Evolutionary conservation across 2,329 filamentous ascomycete genomes (phyloP).

Genomic region (Colletotrichum neosansevieriae): DNA sequence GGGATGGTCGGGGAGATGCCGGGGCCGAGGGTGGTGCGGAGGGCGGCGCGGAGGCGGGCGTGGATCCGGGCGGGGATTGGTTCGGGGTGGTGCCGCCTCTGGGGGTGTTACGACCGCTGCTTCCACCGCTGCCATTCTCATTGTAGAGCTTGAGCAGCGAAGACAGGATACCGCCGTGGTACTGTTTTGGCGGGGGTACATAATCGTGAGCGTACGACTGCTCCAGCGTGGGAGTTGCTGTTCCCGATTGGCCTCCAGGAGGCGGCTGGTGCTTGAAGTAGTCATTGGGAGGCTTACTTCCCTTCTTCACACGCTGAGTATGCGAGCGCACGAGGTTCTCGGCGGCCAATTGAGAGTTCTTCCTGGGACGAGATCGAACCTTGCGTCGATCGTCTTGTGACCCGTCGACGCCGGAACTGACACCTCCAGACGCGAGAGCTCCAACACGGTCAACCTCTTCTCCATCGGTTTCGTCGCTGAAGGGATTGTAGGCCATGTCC

Average conservation of each 20-base stretch:
- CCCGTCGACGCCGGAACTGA: conserved; percentile 23
- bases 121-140: conserved; percentile 52
- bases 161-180: conserved; percentile 79
- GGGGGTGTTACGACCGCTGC: conserved; percentile 58
- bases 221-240: conserved; percentile 54
- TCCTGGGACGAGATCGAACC: conserved; percentile 33
- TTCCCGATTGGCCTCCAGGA: conserved; percentile 49
- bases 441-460: conserved; percentile 16
- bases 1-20: conserved; percentile 48
- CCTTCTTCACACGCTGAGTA: conserved; percentile 46
- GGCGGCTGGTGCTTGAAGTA: conserved; percentile 47
- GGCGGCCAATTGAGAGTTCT: conserved; percentile 43
- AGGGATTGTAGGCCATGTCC: conserved; percentile 22
- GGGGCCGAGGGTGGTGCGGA: conserved; percentile 46
- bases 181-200: conserved; percentile 74
- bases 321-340: conserved; percentile 53
- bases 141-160: conserved; percentile 79
- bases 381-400: conserved; percentile 9
- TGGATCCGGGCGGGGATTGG: conserved; percentile 55
- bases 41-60: conserved; percentile 54
- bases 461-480: conserved; percentile 29
- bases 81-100: conserved; percentile 53
- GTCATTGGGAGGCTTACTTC: conserved; percentile 38
- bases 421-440: background rate
- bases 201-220: conserved; percentile 67